phyloP scores from a whole-genome alignment of 1,139 yeast genomes.

The Yamadazyma oceani region DNA sequence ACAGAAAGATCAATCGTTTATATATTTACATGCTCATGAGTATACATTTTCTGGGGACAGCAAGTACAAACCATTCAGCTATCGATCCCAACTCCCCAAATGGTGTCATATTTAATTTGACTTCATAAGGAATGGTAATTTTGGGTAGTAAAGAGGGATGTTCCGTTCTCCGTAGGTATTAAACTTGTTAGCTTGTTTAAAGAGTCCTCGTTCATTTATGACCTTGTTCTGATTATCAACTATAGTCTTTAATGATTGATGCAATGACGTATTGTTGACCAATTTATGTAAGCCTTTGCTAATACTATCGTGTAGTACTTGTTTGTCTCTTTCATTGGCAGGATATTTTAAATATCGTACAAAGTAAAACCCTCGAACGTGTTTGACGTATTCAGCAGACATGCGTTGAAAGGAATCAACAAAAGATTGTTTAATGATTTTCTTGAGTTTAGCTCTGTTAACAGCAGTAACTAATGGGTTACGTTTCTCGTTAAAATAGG shows the following conservation, averaged over 20 bases:
- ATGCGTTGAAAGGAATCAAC: slow-evolving; percentile 1
- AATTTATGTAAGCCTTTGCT: slow-evolving; percentile 28
- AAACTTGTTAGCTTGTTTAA: slow-evolving; percentile 49
- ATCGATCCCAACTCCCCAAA: slow-evolving; percentile 35
- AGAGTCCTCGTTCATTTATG: slow-evolving; percentile 3
- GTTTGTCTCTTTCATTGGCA: slow-evolving; percentile 25
- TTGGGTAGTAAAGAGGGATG: slow-evolving; percentile 53
- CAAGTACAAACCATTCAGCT: slow-evolving; percentile 18
- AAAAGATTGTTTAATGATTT: slow-evolving; percentile 24
- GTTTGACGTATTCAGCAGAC: slow-evolving; percentile 6
- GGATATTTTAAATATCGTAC: slow-evolving; percentile 42
- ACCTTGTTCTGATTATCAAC: background rate
- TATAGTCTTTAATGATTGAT: background rate
- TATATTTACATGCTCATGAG: slow-evolving; percentile 61
- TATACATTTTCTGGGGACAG: slow-evolving; percentile 28
- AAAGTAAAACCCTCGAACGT: slow-evolving; percentile 43
- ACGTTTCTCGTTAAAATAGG: slow-evolving; percentile 25
- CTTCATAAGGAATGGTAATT: slow-evolving; percentile 22
- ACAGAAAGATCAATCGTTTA: slow-evolving; percentile 32
- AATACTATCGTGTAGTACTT: slow-evolving; percentile 29
- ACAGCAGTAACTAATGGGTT: slow-evolving; percentile 38
- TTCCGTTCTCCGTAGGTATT: slow-evolving; percentile 53
- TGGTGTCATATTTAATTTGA: slow-evolving; percentile 32
- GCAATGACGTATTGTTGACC: slow-evolving; percentile 13
- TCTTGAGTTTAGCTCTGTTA: slow-evolving; percentile 29